A percentile compares a stretch with the other conserved stretches of the same genome.
phyloP scores from a whole-genome alignment of 2,329 filamentous ascomycete species.

The Fusarium equiseti region DNA sequence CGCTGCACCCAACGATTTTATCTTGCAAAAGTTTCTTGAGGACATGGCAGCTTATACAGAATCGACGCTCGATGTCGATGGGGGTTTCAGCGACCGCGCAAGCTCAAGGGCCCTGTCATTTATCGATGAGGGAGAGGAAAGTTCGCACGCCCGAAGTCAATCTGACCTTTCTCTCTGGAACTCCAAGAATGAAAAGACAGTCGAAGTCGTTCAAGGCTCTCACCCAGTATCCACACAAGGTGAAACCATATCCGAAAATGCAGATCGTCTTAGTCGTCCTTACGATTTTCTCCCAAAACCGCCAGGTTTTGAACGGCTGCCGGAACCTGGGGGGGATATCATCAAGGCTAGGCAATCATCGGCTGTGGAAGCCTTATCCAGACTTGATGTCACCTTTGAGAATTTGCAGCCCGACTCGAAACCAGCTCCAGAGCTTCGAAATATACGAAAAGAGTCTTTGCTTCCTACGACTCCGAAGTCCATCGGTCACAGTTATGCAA shows the following conservation, averaged over 20 bases:
- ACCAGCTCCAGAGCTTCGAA: no score
- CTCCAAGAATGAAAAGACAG: rapidly evolving
- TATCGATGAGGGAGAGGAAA: neutral
- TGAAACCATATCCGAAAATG: rapidly evolving
- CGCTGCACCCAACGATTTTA: neutral
- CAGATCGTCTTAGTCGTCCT: neutral
- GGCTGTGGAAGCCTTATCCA: rapidly evolving
- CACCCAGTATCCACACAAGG: rapidly evolving
- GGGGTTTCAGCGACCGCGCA: neutral
- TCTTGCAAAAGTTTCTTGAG: conserved; percentile 19
- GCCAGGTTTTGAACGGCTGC: neutral
- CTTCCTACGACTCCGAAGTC: neutral
- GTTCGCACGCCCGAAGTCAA: rapidly evolving
- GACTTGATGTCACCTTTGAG: neutral
- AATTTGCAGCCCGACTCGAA: neutral
- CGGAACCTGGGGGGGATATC: rapidly evolving
- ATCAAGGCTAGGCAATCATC: neutral
- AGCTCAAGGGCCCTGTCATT: neutral
- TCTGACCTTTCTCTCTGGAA: rapidly evolving
- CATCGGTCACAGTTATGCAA: neutral
- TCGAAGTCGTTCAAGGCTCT: rapidly evolving
- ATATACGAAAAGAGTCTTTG: neutral
- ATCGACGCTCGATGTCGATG: neutral
- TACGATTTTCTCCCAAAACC: rapidly evolving
- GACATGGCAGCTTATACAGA: conserved; percentile 27